Base-by-base conservation (phyloP, 345 rosid species). In the Hibiscus tridactylites region DNA sequence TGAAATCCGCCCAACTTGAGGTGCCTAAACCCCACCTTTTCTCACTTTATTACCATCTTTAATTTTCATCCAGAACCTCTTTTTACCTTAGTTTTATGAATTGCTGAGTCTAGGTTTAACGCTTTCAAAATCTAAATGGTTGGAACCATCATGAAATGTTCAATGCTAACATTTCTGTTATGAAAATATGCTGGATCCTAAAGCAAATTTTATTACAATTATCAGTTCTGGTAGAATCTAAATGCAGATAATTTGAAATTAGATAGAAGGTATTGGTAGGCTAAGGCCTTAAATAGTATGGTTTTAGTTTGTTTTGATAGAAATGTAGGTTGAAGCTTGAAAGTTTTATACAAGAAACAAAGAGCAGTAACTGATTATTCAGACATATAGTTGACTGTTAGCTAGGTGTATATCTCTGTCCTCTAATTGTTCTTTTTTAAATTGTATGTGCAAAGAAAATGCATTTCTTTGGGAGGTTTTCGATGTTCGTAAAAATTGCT, bases 1-100 rank as follows among this genome's bases (percentile, higher is more conserved):
- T 87, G 90, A 80, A 85, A 47, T 95, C 98, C 0, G 97, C 98
- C 31, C 88, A 89, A 88, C 98, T 95, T 31, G 97, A 95, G 97
- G 99, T 95, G 57, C 13, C 1, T 61, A 7, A 53, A 11, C 19
- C 62, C 70, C 31, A 2, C 24, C 4, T 54, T 68, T 52, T 28
- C 31, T 42, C 52, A 4, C n/a, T 67, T 58, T 61, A 16, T 53
- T 74, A 39, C 24, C 59, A 21, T 21, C 24, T 21, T 21, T 21
- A 21, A 21, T 21, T 21, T 21, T 21, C 21, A 21, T 21, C 21
- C 21, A 21, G 21, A 21, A 21, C 21, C 21, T 21, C 21, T 21
- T 21, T 21, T 21, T 21, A 21, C 21, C 6, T 28, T 24, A 35
- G 3, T 17, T 61, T 29, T 56, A 53, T 71, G 75, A 65, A 53